Percentiles rank a stretch among this genome's conserved stretches.
Evolutionary conservation across 208 protist genomes (phyloP).

Genomic region (Trypanosoma platydactyli): DNA sequence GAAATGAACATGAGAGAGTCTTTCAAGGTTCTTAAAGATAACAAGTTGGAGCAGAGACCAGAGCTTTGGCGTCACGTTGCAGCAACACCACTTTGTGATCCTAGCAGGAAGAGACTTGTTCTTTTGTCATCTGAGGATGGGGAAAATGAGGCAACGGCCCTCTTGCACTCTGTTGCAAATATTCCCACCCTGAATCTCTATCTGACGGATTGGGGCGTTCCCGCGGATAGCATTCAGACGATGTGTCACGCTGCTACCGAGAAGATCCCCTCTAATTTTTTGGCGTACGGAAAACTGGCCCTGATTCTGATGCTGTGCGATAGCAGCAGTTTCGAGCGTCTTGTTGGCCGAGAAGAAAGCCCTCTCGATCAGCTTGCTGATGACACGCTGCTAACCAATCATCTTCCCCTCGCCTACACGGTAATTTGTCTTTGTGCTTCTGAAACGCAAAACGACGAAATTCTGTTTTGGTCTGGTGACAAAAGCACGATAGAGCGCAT

Average conservation of each 20-base stretch:
- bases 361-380: slow-evolving; percentile 37
- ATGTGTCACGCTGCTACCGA: slow-evolving; percentile 73
- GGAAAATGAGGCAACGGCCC: slow-evolving; percentile 14
- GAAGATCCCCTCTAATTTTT: slow-evolving; percentile 61
- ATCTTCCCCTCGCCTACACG: slow-evolving; percentile 58
- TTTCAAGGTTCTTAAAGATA: not conserved
- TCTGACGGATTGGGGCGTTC: slow-evolving; percentile 36
- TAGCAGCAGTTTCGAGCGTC: slow-evolving; percentile 27
- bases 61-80: slow-evolving; percentile 12
- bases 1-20: not conserved
- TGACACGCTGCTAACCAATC: slow-evolving; percentile 42
- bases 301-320: slow-evolving; percentile 65
- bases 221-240: slow-evolving; percentile 52
- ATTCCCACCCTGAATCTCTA: slow-evolving; percentile 52
- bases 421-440: slow-evolving; percentile 66
- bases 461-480: slow-evolving; percentile 52
- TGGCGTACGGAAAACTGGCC: slow-evolving; percentile 74
- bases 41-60: not conserved
- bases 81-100: slow-evolving; percentile 1
- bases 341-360: slow-evolving; percentile 35
- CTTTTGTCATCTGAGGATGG: slow-evolving; percentile 35
- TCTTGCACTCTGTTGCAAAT: slow-evolving; percentile 23
- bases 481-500: slow-evolving; percentile 18
- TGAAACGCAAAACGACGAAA: slow-evolving; percentile 51
- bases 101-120: slow-evolving; percentile 19